phyloP scores from a whole-genome alignment of 2,329 filamentous ascomycete genomes.

The Cladosporium colombiae region DNA sequence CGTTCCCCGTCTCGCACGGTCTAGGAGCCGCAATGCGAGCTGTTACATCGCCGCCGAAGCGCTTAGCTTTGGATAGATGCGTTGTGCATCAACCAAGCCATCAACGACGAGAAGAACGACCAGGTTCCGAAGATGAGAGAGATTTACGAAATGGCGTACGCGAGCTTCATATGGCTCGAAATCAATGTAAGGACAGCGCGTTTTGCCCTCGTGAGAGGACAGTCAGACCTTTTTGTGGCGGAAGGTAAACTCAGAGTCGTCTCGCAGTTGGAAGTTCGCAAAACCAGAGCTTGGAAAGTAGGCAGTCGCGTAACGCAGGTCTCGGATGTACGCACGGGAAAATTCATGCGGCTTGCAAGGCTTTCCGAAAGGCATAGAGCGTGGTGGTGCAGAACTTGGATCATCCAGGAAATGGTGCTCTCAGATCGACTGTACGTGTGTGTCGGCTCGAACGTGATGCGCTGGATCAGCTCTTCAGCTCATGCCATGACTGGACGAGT shows the following conservation, averaged over 20 bases:
- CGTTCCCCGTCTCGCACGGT: background rate
- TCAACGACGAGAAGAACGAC: background rate
- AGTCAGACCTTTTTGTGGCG: too few species aligned
- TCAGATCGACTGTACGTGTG: background rate
- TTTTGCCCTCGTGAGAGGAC: too few species aligned
- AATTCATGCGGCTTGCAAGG: background rate
- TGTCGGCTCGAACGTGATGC: background rate
- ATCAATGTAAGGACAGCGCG: background rate
- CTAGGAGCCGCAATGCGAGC: background rate
- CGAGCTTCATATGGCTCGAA: background rate
- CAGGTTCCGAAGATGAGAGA: background rate
- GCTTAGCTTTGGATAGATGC: constrained; percentile 1
- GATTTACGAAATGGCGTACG: background rate
- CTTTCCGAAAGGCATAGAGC: background rate
- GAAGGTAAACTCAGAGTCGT: too few species aligned
- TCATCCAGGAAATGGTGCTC: constrained; percentile 4
- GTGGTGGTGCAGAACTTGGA: constrained; percentile 6
- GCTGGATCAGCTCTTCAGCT: background rate
- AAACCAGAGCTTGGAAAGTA: background rate
- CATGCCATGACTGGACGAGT: too few species aligned
- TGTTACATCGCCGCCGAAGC: background rate
- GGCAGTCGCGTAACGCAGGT: background rate
- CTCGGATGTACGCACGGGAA: background rate
- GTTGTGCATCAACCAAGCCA: background rate
- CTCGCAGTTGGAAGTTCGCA: background rate